Percentiles rank a stretch among this genome's conserved stretches.
phyloP scores from a whole-genome alignment of 495 filamentous ascomycete species.

The Talaromyces thailandensis region DNA sequence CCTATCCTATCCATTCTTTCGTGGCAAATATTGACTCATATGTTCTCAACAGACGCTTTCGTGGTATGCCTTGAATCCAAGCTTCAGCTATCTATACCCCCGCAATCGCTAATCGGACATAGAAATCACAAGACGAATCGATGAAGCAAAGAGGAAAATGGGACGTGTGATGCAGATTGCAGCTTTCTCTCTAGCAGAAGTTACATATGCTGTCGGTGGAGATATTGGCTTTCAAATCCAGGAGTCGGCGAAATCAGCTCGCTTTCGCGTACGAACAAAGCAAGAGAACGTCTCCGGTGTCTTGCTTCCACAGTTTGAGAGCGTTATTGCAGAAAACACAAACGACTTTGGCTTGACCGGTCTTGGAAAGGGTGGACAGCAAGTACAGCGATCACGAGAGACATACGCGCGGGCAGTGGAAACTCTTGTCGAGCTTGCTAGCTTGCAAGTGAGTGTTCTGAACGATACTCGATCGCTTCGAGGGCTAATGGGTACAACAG shows the following conservation, averaged over 20 bases:
- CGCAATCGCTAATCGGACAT: constrained; percentile 20
- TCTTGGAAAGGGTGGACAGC: constrained; percentile 93
- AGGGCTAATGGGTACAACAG: constrained; percentile 22
- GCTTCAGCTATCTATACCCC: constrained; percentile 10
- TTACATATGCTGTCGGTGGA: constrained; percentile 93
- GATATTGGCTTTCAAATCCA: constrained; percentile 96
- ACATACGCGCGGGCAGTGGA: constrained; percentile 97
- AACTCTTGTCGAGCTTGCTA: constrained; percentile 91
- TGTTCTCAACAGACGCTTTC: constrained; percentile 57
- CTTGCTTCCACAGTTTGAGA: constrained; percentile 86
- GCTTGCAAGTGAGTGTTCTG: constrained; percentile 56
- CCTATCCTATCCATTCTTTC: not conserved
- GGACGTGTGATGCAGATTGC: constrained; percentile 98
- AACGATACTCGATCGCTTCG: not conserved
- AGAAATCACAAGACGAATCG: constrained; percentile 96
- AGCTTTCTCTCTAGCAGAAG: constrained; percentile 94
- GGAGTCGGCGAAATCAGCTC: constrained; percentile 84
- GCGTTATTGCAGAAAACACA: constrained; percentile 67
- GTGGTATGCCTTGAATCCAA: constrained; percentile 47
- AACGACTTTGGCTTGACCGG: constrained; percentile 96
- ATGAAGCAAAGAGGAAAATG: constrained; percentile 99
- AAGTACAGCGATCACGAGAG: constrained; percentile 89
- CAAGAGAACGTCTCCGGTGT: constrained; percentile 99
- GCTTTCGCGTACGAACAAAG: constrained; percentile 85
- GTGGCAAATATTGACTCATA: constrained; percentile 8